A percentile compares a stretch with the other conserved stretches of the same genome.
Conservation (phyloP, 352 stramenopile genomes). For the Pythium aquatile region DNA sequence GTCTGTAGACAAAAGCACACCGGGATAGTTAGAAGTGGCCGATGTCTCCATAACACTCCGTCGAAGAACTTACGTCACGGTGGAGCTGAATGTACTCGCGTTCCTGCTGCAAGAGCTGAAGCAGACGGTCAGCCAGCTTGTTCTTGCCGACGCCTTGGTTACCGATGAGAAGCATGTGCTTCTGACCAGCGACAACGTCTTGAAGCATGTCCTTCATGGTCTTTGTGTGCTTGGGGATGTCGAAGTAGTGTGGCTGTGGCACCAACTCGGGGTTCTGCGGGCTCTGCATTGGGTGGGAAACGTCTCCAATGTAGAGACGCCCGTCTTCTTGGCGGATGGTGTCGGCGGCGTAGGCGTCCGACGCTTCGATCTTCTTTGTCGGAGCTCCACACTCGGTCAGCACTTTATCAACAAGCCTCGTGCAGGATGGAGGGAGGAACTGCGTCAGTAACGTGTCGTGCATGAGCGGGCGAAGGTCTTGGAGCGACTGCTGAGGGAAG, state of each 20-base stretch:
- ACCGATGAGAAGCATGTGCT: slow-evolving; percentile 91
- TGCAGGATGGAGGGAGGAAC: slow-evolving; percentile 62
- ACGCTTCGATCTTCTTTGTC: neutral
- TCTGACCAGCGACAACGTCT: slow-evolving; percentile 84
- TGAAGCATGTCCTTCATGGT: slow-evolving; percentile 88
- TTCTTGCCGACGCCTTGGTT: slow-evolving; percentile 97
- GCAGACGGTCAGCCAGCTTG: slow-evolving; percentile 90
- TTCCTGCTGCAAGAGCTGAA: slow-evolving; percentile 91
- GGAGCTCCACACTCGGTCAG: slow-evolving; percentile 49
- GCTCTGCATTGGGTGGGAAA: slow-evolving; percentile 53
- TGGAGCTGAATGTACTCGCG: slow-evolving; percentile 97
- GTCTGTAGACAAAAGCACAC: slow-evolving; percentile 48
- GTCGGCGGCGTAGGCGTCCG: slow-evolving; percentile 18
- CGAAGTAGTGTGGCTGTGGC: slow-evolving; percentile 86
- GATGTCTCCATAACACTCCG: no score
- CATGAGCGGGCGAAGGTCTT: slow-evolving; percentile 60
- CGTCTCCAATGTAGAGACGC: slow-evolving; percentile 55
- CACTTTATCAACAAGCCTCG: slow-evolving; percentile 46
- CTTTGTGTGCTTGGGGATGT: slow-evolving; percentile 86
- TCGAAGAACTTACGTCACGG: slow-evolving; percentile 71
- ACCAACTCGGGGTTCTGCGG: slow-evolving; percentile 75
- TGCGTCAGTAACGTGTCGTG: slow-evolving; percentile 78
- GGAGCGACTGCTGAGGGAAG: slow-evolving; percentile 59
- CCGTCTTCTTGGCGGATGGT: slow-evolving; percentile 44
- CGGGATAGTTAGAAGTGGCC: neutral